These are phyloP conservation scores for Aspergillus arachidicola DNA, from an alignment of 2,329 filamentous ascomycete species.

Conservation along the genomic window DNA sequence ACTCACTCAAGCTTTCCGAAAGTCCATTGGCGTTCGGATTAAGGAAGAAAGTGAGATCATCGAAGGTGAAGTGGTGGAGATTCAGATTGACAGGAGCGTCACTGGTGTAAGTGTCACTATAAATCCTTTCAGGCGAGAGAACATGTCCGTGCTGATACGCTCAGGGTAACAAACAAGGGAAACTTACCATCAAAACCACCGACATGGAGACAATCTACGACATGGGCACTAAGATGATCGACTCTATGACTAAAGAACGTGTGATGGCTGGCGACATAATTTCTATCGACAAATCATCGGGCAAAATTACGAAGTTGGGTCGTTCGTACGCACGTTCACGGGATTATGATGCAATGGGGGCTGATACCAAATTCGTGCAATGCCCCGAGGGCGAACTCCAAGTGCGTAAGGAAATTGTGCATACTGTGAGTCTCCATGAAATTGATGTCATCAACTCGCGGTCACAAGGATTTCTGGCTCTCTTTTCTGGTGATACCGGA, in stretches of 20 bases:
- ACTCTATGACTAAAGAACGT: constrained; percentile 98
- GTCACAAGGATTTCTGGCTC: constrained; percentile 95
- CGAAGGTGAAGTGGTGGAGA: constrained; percentile 98
- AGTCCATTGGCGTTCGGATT: constrained; percentile 96
- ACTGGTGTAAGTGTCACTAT: constrained; percentile 65
- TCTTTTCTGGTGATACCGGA: constrained; percentile 97
- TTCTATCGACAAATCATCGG: constrained; percentile 96
- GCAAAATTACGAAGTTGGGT: constrained; percentile 96
- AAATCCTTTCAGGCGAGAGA: neutral
- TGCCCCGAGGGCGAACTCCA: constrained; percentile 97
- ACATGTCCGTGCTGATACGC: constrained; percentile 17
- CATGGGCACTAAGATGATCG: constrained; percentile 99
- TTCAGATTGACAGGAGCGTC: constrained; percentile 95
- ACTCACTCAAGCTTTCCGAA: constrained; percentile 96
- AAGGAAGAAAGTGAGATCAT: constrained; percentile 99
- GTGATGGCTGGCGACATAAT: constrained; percentile 99
- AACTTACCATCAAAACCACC: constrained; percentile 98
- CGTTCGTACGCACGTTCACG: constrained; percentile 91
- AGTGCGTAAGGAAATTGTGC: constrained; percentile 93
- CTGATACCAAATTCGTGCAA: constrained; percentile 96
- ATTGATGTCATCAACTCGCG: constrained; percentile 99
- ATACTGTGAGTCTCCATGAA: constrained; percentile 95
- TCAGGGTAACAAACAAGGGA: constrained; percentile 91
- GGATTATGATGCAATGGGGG: constrained; percentile 99
- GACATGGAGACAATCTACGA: constrained; percentile 99